phyloP scores from a whole-genome alignment of 2,329 filamentous ascomycete species.

The Colletotrichum costaricense region DNA sequence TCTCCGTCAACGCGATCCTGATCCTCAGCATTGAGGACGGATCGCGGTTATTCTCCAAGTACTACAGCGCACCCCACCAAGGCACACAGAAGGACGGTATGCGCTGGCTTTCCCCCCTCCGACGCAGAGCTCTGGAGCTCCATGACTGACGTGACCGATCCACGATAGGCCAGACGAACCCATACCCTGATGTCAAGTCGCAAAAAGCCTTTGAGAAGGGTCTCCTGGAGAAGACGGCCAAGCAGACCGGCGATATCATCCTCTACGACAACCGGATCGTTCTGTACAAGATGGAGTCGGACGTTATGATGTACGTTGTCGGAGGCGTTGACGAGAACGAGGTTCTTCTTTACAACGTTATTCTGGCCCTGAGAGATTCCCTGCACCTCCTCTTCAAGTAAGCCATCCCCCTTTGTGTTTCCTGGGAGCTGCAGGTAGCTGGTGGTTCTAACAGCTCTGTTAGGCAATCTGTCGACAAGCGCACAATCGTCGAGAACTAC shows the following conservation, averaged over 20 bases:
- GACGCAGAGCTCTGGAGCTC: constrained; percentile 8
- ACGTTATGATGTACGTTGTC: constrained; percentile 96
- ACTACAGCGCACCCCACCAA: constrained; percentile 67
- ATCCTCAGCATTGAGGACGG: constrained; percentile 89
- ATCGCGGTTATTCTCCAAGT: constrained; percentile 92
- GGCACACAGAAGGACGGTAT: constrained; percentile 40
- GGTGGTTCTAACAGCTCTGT: neutral
- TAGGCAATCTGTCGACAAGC: constrained; percentile 96
- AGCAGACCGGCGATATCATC: constrained; percentile 95
- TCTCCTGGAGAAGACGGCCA: constrained; percentile 92
- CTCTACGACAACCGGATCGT: constrained; percentile 97
- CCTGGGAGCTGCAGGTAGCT: neutral
- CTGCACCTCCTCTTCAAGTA: constrained; percentile 94
- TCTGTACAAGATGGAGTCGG: constrained; percentile 97
- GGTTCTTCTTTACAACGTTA: constrained; percentile 93
- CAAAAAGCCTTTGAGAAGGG: constrained; percentile 98
- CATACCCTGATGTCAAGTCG: constrained; percentile 89
- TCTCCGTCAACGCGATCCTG: constrained; percentile 81
- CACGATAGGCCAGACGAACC: constrained; percentile 45
- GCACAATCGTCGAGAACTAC: constrained; percentile 96
- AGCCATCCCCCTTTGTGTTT: constrained; percentile 41
- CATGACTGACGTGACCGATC: neutral
- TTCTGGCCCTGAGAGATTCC: constrained; percentile 89
- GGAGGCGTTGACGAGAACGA: constrained; percentile 95
- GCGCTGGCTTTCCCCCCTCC: constrained; percentile 33